Evolutionary conservation across 148 eudicot genomes (phyloP), one percentile per base, ranked within the genome.

Genomic region (Chenopodium formosanum): DNA sequence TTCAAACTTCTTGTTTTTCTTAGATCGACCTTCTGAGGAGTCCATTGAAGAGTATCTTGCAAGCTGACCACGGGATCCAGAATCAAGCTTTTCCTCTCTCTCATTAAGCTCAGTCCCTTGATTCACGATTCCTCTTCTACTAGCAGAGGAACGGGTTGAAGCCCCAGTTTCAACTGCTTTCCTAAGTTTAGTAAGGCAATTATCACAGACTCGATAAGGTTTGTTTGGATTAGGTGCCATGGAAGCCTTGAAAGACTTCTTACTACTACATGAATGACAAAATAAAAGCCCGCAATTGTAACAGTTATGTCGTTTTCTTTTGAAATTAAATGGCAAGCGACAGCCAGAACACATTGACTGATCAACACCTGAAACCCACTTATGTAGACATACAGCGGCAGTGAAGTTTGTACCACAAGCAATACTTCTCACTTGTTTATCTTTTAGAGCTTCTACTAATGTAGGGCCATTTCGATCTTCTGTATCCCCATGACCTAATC

Each of bases 261-360:
- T 95, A 89, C 97, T 88, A 85, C 97, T 95, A 83, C 99, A 95
- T 52, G 99, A 93, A 87, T 95, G 97, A 83, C 99, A 95, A 86
- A 93, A 95, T 58, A 95, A 91, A 70, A 95, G 93, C 58, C 98
- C 98, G 81, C 98, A 95, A 78, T 95, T 95, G 78, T 95, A 95
- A 83, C 98, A 95, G 79, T 95, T 95, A 82, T 95, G 99, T 4
- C 99, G 99, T 82, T 95, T 95, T 80, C 99, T 88, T 89, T 95
- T 95, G 90, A 95, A 95, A 83, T 94, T 95, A 80, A 95, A 95
- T 13, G 97, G 99, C 70, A 90, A 84, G 19, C 91, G 97, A 84
- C 99, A 95, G 32, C 97, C 99, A 79, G 99, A 95, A 77, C 99
- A 95, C 94, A 95, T 95, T 60, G 97, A 94, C 86, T 92, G 97